Conservation (phyloP, 164 flowering plant species). For the Cinnamomum micranthum region DNA sequence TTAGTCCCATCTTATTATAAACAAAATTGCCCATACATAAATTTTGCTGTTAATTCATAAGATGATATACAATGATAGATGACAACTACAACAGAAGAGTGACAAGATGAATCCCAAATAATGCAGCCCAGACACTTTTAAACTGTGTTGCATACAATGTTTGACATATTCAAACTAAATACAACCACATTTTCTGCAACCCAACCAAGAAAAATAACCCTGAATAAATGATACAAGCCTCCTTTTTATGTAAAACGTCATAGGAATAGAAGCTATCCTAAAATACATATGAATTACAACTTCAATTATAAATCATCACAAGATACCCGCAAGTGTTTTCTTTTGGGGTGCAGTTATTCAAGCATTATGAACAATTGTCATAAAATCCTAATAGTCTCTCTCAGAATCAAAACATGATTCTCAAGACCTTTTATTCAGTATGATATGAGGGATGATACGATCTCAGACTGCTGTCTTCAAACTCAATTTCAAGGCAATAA, state of each 20-base stretch:
- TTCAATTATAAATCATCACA: neutral
- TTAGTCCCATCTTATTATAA: neutral
- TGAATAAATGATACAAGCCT: neutral
- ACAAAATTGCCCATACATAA: neutral
- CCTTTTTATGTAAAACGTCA: neutral
- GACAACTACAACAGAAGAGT: neutral
- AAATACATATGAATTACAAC: neutral
- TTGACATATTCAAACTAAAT: neutral
- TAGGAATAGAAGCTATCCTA: neutral
- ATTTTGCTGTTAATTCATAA: neutral
- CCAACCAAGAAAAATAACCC: neutral
- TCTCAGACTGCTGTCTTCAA: neutral
- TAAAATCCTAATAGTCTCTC: neutral
- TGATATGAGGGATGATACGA: neutral
- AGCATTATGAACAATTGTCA: neutral
- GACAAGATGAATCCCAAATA: neutral
- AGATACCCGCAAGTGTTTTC: neutral
- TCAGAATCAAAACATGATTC: neutral
- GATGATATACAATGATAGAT: neutral
- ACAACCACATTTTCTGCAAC: neutral
- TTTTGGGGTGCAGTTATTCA: neutral
- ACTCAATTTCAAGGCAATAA: neutral
- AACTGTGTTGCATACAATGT: neutral
- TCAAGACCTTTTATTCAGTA: neutral
- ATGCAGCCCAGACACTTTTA: neutral